Evolutionary conservation across 805 yeast genomes (phyloP), one percentile per base, ranked within the genome.

Genomic region (Barnettozyma populi): DNA sequence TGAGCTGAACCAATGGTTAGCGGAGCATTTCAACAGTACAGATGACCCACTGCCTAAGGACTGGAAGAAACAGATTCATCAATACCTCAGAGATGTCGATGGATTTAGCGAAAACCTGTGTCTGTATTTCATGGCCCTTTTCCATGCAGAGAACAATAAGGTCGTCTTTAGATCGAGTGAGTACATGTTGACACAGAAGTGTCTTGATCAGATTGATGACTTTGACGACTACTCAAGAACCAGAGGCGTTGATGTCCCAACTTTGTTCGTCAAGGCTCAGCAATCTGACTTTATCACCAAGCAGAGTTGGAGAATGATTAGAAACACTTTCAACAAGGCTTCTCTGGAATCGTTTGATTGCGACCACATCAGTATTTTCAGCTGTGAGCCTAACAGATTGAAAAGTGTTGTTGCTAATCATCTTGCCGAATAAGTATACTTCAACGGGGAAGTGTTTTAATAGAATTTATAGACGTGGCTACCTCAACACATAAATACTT

Each of bases 231-330:
- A 35, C 37, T 35, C 20, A 7, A 35, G 37, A 35, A 35, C 37
- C 5, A 18, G 16, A 35, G 37, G 37, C 7, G 14, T 32, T 2
- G 38, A 47, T 18, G 50, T 45, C 2, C 46, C 46, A 2, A 68
- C 72, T 2, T 51, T 73, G 37, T 71, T 78, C 39, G 59, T 78
- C 58, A 68, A 70, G 46, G 82, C 75, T 4, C 48, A 59, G 16
- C 47, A 64, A n/a, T 74, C 80, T 2, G 55, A 60, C 0, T 72
- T 77, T 47, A 68, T 79, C 14, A 57, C 54, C 11, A 63, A 65
- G 6, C 51, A 67, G 41, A 64, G 61, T 36, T n/a, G 24, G 39
- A 34, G 11, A n/a, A 23, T 21, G 7, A 41, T 41, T 41, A 34
- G 35, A n/a, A 35, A 21, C 8, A 14, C 31, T 11, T 41, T 41